Conservation (phyloP, 768 basidiomycete species). For the Amanita brunnescens region DNA sequence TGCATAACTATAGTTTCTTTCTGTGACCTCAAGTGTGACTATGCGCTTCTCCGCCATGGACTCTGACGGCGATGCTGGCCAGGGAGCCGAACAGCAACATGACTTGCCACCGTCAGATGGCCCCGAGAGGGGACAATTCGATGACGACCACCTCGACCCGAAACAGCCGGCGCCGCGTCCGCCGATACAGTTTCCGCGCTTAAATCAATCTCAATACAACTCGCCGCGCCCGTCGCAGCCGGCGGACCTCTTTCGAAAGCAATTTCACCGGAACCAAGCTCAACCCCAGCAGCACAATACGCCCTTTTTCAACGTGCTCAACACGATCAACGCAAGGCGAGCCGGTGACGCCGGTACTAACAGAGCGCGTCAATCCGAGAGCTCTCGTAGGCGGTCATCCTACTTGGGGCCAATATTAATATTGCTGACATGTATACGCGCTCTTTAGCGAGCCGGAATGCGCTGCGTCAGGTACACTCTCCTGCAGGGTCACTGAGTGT, state of each 20-base stretch:
- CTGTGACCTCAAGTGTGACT: neutral
- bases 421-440: neutral
- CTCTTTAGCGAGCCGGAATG: neutral
- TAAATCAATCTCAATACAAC: neutral
- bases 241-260: conserved; percentile 2
- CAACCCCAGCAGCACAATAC: neutral
- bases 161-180: neutral
- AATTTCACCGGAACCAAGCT: neutral
- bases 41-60: neutral
- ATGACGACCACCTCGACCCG: neutral
- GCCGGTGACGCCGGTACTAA: neutral
- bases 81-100: neutral
- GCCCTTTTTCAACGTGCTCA: conserved; percentile 7
- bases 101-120: neutral
- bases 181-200: neutral
- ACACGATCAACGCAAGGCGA: neutral
- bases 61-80: conserved; percentile 1
- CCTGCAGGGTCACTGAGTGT: neutral
- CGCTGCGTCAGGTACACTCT: neutral
- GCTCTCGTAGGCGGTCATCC: neutral
- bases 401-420: neutral
- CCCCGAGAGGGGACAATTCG: neutral
- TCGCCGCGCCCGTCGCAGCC: neutral
- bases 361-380: neutral
- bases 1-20: neutral